Conservation (phyloP, 495 filamentous ascomycete species). For the Podospora pseudoanserina region DNA sequence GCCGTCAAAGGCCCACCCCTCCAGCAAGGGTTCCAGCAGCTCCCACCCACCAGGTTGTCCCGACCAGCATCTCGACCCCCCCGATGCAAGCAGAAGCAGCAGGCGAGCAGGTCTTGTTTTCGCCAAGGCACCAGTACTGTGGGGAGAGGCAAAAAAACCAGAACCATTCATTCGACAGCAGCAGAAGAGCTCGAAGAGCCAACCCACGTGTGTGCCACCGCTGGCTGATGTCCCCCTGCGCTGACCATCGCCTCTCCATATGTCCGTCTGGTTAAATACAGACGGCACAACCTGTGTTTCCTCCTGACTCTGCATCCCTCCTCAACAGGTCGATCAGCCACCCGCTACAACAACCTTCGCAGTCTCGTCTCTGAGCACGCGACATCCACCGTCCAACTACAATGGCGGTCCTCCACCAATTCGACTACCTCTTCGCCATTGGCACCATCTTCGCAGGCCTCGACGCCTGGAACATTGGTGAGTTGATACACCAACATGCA, state of each 20-base stretch:
- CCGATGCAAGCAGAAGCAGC: not conserved
- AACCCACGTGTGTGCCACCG: constrained; percentile 10
- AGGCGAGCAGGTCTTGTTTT: not conserved
- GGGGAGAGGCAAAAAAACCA: not conserved
- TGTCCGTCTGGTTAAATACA: constrained; percentile 8
- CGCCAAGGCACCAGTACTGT: constrained; percentile 6
- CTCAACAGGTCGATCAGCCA: constrained; percentile 13
- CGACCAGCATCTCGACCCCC: constrained; percentile 1
- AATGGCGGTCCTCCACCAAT: constrained; percentile 48
- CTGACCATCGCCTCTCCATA: not conserved
- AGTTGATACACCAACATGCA: not conserved
- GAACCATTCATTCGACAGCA: not conserved
- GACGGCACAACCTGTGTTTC: not conserved
- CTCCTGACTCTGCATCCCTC: not conserved
- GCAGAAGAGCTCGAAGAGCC: not conserved
- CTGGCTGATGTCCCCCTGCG: constrained; percentile 2
- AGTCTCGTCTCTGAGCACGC: constrained; percentile 12
- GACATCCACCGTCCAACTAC: constrained; percentile 4
- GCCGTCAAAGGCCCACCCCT: not conserved
- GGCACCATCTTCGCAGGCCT: constrained; percentile 73
- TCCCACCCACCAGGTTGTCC: constrained; percentile 6
- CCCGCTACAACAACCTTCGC: not conserved
- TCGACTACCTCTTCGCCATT: constrained; percentile 70
- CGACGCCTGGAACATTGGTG: constrained; percentile 67
- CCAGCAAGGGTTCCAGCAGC: not conserved